phyloP scores from a whole-genome alignment of 169 alveolate species.

The Perkinsus olseni region DNA sequence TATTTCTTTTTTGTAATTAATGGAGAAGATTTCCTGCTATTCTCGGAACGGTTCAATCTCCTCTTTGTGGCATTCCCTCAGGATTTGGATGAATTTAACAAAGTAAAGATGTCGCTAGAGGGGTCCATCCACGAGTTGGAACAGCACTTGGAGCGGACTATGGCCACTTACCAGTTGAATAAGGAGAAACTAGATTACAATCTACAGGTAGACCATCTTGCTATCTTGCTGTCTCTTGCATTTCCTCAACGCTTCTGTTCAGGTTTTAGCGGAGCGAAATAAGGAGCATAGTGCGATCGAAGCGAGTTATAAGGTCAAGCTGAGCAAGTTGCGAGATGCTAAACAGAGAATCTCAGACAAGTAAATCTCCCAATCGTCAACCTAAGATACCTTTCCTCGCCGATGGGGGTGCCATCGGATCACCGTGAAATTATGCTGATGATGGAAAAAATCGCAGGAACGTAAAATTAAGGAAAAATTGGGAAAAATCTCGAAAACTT shows the following conservation, averaged over 20 bases:
- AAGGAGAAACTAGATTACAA: conserved; percentile 44
- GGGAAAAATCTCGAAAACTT: background rate
- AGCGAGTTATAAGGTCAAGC: conserved; percentile 20
- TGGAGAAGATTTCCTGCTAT: too few relatives aligned
- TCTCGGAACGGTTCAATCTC: too few relatives aligned
- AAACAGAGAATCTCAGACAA: background rate
- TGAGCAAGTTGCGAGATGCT: conserved; percentile 27
- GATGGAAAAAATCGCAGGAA: conserved; percentile 1
- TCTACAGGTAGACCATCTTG: conserved; percentile 1
- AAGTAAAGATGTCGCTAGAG: conserved; percentile 22
- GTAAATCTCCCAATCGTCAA: background rate
- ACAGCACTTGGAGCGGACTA: conserved; percentile 35
- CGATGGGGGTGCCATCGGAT: too few relatives aligned
- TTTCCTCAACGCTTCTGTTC: background rate
- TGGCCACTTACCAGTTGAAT: conserved; percentile 34
- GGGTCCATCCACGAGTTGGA: conserved; percentile 35
- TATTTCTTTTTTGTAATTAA: too few relatives aligned
- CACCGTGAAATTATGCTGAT: too few relatives aligned
- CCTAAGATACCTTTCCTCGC: background rate
- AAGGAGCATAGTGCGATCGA: conserved; percentile 31
- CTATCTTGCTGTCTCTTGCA: background rate
- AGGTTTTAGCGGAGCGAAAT: conserved; percentile 35
- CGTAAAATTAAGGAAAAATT: conserved; percentile 8
- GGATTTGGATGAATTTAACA: background rate
- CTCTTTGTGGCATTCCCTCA: background rate